Evolutionary conservation across 768 basidiomycete species (phyloP).

Genomic region (Phlebiopsis gigantea): DNA sequence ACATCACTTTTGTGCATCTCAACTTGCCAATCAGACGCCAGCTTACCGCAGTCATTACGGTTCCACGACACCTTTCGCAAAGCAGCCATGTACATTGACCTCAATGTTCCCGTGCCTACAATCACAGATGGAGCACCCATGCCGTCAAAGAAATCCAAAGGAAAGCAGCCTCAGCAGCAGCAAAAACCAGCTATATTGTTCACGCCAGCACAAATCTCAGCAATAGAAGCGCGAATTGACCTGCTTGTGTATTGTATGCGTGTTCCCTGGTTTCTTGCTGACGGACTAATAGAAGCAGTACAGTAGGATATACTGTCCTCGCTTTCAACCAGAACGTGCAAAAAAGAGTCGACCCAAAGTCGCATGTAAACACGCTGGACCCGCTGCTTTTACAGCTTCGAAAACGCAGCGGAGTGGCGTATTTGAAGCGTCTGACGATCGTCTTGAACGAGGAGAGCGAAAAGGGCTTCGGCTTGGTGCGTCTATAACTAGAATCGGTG

Average conservation of each 20-base stretch:
- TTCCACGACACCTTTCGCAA: neutral
- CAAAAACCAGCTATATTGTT: constrained; percentile 30
- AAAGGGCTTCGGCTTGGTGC: constrained; percentile 77
- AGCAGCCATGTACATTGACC: neutral
- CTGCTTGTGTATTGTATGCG: constrained; percentile 60
- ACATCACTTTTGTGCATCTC: no score
- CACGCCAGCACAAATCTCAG: constrained; percentile 49
- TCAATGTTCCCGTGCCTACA: constrained; percentile 18
- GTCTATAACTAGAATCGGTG: constrained; percentile 16
- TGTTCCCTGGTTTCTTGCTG: neutral
- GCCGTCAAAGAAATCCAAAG: constrained; percentile 52
- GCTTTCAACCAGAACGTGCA: constrained; percentile 71
- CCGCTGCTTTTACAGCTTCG: constrained; percentile 54
- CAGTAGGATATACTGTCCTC: constrained; percentile 85
- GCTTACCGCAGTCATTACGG: neutral
- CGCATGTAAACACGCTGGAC: constrained; percentile 61
- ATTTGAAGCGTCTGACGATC: constrained; percentile 75
- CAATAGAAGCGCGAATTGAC: constrained; percentile 61
- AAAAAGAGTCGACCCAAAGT: constrained; percentile 67
- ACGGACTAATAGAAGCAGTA: constrained; percentile 10
- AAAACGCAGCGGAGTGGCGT: constrained; percentile 52
- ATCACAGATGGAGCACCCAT: constrained; percentile 6
- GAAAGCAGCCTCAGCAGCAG: constrained; percentile 38
- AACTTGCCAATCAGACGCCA: neutral
- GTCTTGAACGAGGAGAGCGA: constrained; percentile 80